Base-by-base conservation (phyloP, 805 yeast genomes). In the Gaillardinia entomophila region DNA sequence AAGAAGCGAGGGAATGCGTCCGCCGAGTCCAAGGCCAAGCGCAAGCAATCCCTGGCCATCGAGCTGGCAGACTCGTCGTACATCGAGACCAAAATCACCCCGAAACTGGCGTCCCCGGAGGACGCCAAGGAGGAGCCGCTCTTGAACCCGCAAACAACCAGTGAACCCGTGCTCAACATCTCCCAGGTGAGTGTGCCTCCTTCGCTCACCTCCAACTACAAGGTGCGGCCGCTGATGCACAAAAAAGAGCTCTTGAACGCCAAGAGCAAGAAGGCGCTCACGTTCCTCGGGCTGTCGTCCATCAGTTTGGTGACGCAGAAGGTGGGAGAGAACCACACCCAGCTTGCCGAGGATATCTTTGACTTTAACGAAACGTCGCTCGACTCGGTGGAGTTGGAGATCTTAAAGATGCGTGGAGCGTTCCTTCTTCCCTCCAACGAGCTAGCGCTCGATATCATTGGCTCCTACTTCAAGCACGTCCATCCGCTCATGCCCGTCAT, bases 401-500 rank as follows among this genome's bases (percentile, higher is more conserved):
- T 79, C 27, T 60, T 84, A 39, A 71, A 76, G 43, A 46, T 77
- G 35, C 62, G 78, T 35, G 90, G 89, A 4, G 86, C 89, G 5
- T 84, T 84, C 46, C 57, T 74, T 31, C 54, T 85, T 14, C 95
- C 95, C 1, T 67, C 73, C 3, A 56, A 67, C 26, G 76, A 71
- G 10, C 60, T 81, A 12, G 71, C 79, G 35, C 73, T 71, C 41
- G 82, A 75, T 42, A 63, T 81, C 36, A 69, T 85, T 23, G 67
- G 77, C 28, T 55, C 71, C 30, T 85, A 72, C 55, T 85, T 85
- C 45, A 72, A 67, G 27, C 68, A 69, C 37, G 69, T 81, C 16
- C 86, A 83, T 43, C 87, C 88, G 1, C 53, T 73, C 25, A 69
- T 77, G 53, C 95, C 95, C 3, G 71, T 83, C 16, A 56, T 85